Conservation (phyloP, 306 rosid species). For the Malus fusca region DNA sequence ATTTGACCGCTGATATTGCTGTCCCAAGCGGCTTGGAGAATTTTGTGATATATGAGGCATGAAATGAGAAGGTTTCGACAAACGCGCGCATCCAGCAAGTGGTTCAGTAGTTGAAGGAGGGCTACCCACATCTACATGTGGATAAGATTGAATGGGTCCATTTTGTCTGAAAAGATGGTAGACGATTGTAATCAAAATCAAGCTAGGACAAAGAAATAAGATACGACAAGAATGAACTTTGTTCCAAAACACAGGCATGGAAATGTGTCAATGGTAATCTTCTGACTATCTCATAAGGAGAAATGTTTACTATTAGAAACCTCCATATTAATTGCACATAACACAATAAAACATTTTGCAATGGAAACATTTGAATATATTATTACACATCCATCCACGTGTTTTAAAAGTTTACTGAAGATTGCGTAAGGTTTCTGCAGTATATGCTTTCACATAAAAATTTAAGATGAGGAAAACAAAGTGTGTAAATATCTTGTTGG, state of each 20-base stretch:
- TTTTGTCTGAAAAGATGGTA: constrained; percentile 42
- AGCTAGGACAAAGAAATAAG: background rate
- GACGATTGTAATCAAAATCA: background rate
- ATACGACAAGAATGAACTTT: background rate
- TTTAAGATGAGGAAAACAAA: background rate
- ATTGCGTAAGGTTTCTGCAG: background rate
- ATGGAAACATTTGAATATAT: background rate
- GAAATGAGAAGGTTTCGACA: constrained; percentile 65
- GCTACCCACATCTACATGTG: constrained; percentile 65
- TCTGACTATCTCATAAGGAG: background rate
- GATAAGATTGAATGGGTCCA: constrained; percentile 60
- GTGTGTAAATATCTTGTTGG: background rate
- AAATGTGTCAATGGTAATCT: background rate
- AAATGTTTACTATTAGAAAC: background rate
- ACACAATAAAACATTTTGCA: background rate
- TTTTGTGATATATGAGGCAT: constrained; percentile 64
- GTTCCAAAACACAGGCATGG: background rate
- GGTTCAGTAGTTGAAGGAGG: constrained; percentile 48
- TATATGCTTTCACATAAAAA: background rate
- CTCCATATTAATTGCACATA: background rate
- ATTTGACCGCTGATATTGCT: constrained; percentile 64
- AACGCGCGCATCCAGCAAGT: constrained; percentile 44
- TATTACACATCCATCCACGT: background rate
- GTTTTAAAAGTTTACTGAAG: background rate
- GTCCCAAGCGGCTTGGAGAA: constrained; percentile 91